Evolutionary conservation across 192 early-diverging fungal genomes (phyloP).

Genomic region (Lunasporangiospora selenospora): DNA sequence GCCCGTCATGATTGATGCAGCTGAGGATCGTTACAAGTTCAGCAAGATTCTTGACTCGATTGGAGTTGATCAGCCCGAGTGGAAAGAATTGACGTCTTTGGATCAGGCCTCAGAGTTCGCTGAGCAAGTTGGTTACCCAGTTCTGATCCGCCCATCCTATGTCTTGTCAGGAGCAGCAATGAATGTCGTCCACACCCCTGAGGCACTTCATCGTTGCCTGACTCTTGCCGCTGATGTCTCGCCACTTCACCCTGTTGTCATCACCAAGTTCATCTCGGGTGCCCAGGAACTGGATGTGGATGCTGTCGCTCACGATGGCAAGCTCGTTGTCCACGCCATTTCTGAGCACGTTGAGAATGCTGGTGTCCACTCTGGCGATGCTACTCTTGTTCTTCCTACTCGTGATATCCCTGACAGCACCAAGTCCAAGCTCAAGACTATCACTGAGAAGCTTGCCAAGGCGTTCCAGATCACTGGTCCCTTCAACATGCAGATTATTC

Average conservation of each 20-base stretch:
- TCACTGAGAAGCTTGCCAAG: constrained; percentile 86
- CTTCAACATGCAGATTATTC: constrained; percentile 99
- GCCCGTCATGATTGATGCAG: constrained; percentile 90
- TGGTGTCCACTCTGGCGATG: constrained; percentile 98
- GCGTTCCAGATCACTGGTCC: constrained; percentile 97
- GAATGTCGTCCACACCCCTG: constrained; percentile 90
- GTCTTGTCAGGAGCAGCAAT: constrained; percentile 98
- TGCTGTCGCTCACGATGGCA: constrained; percentile 86
- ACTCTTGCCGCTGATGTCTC: constrained; percentile 86
- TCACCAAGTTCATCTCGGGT: constrained; percentile 95
- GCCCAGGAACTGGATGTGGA: constrained; percentile 97
- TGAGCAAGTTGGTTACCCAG: constrained; percentile 87
- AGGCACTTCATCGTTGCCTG: constrained; percentile 75
- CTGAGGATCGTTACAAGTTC: constrained; percentile 97
- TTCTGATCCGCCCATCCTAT: constrained; percentile 95
- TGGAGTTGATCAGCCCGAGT: constrained; percentile 94
- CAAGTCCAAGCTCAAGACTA: constrained; percentile 69
- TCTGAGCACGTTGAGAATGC: constrained; percentile 98
- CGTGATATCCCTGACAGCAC: constrained; percentile 59
- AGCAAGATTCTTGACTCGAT: constrained; percentile 90
- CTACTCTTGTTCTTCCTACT: constrained; percentile 88
- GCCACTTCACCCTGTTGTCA: constrained; percentile 94
- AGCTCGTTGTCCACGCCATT: constrained; percentile 86
- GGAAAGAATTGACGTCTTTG: constrained; percentile 90
- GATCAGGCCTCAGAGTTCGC: constrained; percentile 90